These are phyloP conservation scores for Protea cynaroides DNA, from an alignment of 164 flowering plant genomes.

Conservation along the genomic window DNA sequence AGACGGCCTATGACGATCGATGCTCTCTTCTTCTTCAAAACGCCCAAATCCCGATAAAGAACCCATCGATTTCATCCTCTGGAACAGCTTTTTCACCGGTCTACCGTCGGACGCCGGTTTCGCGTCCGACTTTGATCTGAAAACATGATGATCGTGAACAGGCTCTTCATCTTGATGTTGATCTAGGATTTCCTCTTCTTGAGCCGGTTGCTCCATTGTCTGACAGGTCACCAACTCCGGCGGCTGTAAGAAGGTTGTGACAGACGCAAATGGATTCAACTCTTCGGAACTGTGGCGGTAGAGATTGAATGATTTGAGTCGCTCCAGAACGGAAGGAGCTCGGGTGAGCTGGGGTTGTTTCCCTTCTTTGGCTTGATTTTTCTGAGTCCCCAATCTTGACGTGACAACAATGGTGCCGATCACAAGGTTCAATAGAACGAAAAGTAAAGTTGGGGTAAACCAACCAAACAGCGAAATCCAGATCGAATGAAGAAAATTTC, in stretches of 20 bases:
- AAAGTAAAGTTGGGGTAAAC: constrained; percentile 64
- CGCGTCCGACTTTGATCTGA: constrained; percentile 13
- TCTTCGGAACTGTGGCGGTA: constrained; percentile 19
- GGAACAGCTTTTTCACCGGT: constrained; percentile 9
- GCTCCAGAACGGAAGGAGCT: constrained; percentile 31
- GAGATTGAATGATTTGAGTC: constrained; percentile 39
- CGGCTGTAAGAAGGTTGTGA: not conserved
- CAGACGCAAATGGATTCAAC: not conserved
- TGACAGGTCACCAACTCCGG: not conserved
- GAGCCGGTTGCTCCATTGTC: not conserved
- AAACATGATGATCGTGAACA: constrained; percentile 2
- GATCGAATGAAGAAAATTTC: constrained; percentile 20
- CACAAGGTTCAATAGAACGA: constrained; percentile 51
- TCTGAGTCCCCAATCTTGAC: constrained; percentile 24
- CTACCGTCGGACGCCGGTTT: constrained; percentile 6
- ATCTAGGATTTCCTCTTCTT: constrained; percentile 1
- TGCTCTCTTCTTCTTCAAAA: constrained; percentile 19
- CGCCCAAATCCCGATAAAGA: constrained; percentile 10
- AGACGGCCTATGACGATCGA: constrained; percentile 15
- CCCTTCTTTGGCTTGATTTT: not conserved
- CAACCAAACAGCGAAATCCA: constrained; percentile 40
- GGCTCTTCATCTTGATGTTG: not conserved
- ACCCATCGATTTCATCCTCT: constrained; percentile 30
- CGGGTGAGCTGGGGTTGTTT: constrained; percentile 15
- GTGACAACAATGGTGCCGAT: constrained; percentile 49